phyloP scores from a whole-genome alignment of 2,329 filamentous ascomycete species.

The Grosmannia serpens region DNA sequence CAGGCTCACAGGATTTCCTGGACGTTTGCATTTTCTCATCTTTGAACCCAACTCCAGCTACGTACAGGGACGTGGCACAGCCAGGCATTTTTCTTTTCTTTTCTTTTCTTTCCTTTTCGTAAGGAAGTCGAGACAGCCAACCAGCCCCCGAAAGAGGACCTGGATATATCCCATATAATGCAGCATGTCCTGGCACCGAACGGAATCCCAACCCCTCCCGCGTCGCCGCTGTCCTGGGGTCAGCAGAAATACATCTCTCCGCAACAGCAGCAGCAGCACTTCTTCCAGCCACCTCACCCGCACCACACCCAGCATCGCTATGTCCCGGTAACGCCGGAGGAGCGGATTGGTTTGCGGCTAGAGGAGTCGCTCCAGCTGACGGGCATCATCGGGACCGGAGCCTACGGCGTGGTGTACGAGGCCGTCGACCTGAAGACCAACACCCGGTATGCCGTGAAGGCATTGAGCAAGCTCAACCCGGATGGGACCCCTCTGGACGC shows the following conservation, averaged over 20 bases:
- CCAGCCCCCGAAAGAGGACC: conserved; percentile 1
- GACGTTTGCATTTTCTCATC: neutral
- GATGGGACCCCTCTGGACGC: conserved; percentile 62
- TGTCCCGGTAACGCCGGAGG: conserved; percentile 60
- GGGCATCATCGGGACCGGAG: conserved; percentile 79
- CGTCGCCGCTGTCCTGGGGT: conserved; percentile 41
- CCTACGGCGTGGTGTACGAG: conserved; percentile 92
- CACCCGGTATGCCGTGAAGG: conserved; percentile 87
- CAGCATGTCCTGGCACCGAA: conserved; percentile 42
- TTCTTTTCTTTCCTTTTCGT: neutral
- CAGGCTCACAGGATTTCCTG: conserved; percentile 4
- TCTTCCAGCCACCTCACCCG: conserved; percentile 24
- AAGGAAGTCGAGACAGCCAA: neutral
- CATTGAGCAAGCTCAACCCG: conserved; percentile 78
- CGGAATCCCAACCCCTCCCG: conserved; percentile 47
- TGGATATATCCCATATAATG: conserved; percentile 34
- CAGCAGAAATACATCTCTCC: conserved; percentile 32
- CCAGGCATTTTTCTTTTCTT: neutral
- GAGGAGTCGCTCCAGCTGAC: conserved; percentile 75
- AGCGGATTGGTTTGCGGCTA: conserved; percentile 73
- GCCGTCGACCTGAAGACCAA: conserved; percentile 75
- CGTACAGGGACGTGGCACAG: neutral
- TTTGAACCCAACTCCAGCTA: neutral
- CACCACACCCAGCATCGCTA: conserved; percentile 24
- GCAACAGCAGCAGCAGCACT: conserved; percentile 28